A percentile compares a stretch with the other conserved stretches of the same genome.
phyloP scores from a whole-genome alignment of 2,329 filamentous ascomycete species.

The Clonostachys rhizophaga region DNA sequence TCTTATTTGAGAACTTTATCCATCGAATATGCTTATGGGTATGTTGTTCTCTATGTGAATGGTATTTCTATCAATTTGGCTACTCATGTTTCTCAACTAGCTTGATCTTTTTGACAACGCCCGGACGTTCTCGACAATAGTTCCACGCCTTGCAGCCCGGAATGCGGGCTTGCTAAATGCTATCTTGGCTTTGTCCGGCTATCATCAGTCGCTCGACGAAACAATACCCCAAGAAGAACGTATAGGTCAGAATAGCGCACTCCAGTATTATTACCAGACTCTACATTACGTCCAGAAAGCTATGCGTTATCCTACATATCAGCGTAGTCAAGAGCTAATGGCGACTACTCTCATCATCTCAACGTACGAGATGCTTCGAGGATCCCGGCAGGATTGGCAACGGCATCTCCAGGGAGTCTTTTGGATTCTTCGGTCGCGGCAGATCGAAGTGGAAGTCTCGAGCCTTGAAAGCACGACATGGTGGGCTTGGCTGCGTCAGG shows the following conservation, averaged over 20 bases:
- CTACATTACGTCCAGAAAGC: constrained; percentile 57
- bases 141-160: constrained; percentile 16
- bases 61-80: not conserved
- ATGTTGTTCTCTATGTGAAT: not conserved
- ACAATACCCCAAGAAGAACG: constrained; percentile 8
- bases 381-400: constrained; percentile 50
- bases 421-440: constrained; percentile 59
- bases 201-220: constrained; percentile 23
- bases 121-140: constrained; percentile 10
- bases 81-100: constrained; percentile 2
- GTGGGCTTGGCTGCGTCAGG: constrained; percentile 65
- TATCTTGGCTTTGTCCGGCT: constrained; percentile 49
- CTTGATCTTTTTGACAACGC: constrained; percentile 14
- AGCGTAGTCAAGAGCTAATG: constrained; percentile 51
- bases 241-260: constrained; percentile 27
- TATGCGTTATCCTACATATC: constrained; percentile 53
- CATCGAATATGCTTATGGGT: constrained; percentile 16
- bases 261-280: constrained; percentile 59
- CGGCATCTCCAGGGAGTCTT: constrained; percentile 60
- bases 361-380: constrained; percentile 64
- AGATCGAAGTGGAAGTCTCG: constrained; percentile 53
- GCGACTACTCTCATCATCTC: constrained; percentile 56
- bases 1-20: constrained; percentile 13
- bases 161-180: constrained; percentile 55
- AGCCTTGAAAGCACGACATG: constrained; percentile 54